Evolutionary conservation across 768 basidiomycete genomes (phyloP).

Genomic region (Amanita rimosa): DNA sequence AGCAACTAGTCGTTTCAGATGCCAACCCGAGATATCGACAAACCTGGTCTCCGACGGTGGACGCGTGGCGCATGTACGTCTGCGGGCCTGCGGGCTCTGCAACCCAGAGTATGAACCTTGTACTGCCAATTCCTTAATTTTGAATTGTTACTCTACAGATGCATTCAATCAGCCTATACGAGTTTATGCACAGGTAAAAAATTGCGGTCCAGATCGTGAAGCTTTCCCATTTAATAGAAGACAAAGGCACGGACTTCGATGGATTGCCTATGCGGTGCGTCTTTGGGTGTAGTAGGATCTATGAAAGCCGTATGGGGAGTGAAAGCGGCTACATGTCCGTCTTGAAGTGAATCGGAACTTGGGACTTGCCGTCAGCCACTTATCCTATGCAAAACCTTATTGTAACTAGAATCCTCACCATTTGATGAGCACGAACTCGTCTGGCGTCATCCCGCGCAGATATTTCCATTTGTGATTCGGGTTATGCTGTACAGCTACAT

Average conservation of each 20-base stretch:
- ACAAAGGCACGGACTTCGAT: slow-evolving; percentile 43
- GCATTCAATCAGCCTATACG: too few species aligned
- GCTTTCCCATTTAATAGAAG: slow-evolving; percentile 23
- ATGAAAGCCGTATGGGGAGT: slow-evolving; percentile 43
- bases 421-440: slow-evolving; percentile 42
- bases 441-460: slow-evolving; percentile 30
- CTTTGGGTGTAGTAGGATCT: slow-evolving; percentile 33
- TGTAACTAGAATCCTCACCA: slow-evolving; percentile 24
- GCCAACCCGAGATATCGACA: too few species aligned
- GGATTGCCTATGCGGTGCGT: slow-evolving; percentile 33
- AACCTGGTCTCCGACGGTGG: too few species aligned
- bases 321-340: slow-evolving; percentile 30
- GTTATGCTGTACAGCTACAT: slow-evolving; percentile 32
- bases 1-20: too few species aligned
- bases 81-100: too few species aligned
- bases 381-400: neutral
- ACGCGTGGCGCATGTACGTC: too few species aligned
- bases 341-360: slow-evolving; percentile 29
- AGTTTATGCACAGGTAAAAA: too few species aligned
- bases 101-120: too few species aligned
- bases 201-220: too few species aligned
- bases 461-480: slow-evolving; percentile 44
- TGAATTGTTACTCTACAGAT: too few species aligned
- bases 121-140: too few species aligned
- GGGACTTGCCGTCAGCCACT: neutral